These are phyloP conservation scores for Amphirosellinia nigrospora DNA, from an alignment of 495 filamentous ascomycete genomes.

Conservation along the genomic window DNA sequence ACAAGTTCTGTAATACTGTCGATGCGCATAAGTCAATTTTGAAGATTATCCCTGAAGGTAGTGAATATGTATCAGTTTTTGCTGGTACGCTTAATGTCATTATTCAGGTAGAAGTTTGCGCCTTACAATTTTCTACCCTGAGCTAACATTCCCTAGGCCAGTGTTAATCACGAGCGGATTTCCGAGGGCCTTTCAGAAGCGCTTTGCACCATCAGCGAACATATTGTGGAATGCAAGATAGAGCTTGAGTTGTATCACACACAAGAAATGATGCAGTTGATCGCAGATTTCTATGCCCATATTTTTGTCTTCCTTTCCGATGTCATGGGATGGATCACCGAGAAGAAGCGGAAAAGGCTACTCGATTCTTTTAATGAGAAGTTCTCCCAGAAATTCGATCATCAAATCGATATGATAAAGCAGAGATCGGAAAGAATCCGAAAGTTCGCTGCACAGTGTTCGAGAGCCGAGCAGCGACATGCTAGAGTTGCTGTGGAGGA, in stretches of 20 bases:
- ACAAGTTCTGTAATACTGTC: constrained; percentile 47
- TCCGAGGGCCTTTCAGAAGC: constrained; percentile 52
- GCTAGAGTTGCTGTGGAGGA: constrained; percentile 16
- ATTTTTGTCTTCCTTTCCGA: constrained; percentile 56
- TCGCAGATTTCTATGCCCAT: constrained; percentile 52
- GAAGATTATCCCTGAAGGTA: constrained; percentile 44
- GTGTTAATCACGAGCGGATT: constrained; percentile 52
- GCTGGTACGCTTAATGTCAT: constrained; percentile 54
- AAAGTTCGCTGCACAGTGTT: constrained; percentile 24
- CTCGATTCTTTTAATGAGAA: constrained; percentile 56
- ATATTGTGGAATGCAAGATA: constrained; percentile 38
- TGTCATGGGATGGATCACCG: constrained; percentile 56
- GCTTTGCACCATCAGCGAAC: constrained; percentile 51
- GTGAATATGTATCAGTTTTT: constrained; percentile 51
- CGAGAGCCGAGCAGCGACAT: constrained; percentile 19
- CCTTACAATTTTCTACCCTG: not conserved
- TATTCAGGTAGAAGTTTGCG: constrained; percentile 29
- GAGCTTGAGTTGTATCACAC: constrained; percentile 29
- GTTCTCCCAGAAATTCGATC: constrained; percentile 49
- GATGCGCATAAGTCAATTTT: constrained; percentile 47
- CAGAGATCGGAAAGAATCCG: constrained; percentile 42
- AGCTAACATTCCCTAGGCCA: constrained; percentile 43
- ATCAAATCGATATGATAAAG: constrained; percentile 43
- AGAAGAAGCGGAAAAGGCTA: constrained; percentile 48
- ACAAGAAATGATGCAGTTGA: constrained; percentile 35